Percentiles rank a stretch among this genome's conserved stretches.
phyloP scores from a whole-genome alignment of 2,329 filamentous ascomycete species.

The Cercospora sp. region DNA sequence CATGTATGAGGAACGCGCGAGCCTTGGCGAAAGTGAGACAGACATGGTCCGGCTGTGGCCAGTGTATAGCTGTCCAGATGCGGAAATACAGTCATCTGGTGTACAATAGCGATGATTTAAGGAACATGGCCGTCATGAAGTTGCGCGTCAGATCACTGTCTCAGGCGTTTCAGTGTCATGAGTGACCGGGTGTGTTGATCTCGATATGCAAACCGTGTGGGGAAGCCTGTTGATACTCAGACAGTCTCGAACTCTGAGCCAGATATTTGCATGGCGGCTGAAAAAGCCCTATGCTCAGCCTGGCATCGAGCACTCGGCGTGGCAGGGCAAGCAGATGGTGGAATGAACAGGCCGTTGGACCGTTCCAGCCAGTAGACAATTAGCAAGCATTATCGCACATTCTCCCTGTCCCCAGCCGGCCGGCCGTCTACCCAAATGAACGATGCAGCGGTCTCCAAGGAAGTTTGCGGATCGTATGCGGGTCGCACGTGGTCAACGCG shows the following conservation, averaged over 20 bases:
- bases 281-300: background rate
- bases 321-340: background rate
- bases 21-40: background rate
- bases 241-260: background rate
- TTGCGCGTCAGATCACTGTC: background rate
- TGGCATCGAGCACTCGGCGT: background rate
- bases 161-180: background rate
- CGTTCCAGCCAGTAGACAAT: background rate
- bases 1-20: background rate
- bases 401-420: background rate
- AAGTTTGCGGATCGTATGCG: background rate
- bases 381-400: background rate
- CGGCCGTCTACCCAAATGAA: background rate
- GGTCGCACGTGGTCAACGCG: background rate
- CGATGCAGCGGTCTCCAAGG: background rate
- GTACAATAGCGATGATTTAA: background rate
- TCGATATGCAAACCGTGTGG: background rate
- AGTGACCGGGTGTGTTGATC: background rate
- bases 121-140: background rate
- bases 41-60: background rate
- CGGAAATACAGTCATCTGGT: background rate
- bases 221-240: background rate
- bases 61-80: background rate
- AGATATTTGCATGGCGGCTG: background rate
- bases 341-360: background rate